Base-by-base conservation (phyloP, 2,329 filamentous ascomycete species). In the Dothidotthia symphoricarpi region DNA sequence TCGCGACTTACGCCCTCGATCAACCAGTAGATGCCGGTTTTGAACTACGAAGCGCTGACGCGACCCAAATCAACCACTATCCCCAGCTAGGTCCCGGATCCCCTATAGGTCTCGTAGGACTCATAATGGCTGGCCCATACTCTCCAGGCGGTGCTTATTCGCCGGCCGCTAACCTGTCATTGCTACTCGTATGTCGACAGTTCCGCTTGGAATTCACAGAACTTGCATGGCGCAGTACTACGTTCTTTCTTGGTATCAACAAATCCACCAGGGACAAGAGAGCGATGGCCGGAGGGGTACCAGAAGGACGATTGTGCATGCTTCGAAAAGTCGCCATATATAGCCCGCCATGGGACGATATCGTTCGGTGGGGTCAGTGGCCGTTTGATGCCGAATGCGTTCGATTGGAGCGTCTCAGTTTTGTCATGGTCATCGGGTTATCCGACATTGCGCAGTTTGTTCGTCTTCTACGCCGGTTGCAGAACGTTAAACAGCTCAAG, bases 131-230 rank as follows among this genome's bases (percentile, higher is more conserved):
- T 42, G 52, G 57, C 11, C 19, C 44, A 5, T 66, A 69, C 42
- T 48, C 31, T 16, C 25, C 25, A 27, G 11, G 12, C 26, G 16
- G 16, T 24, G 16, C 36, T 26, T 14, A 25, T 36, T 5, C 36
- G 31, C 45, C 61, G 11, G 51, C 57, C 7, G 7, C 32, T 2
- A 41, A 54, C 8, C 55, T 72, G 3, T 31, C 43, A 8, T 50
- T 66, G 2, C 63, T 71, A 6, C 51, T 69, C 10, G 59, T 58
- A 3, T 71, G 69, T 44, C 61, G 57, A 16, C 65, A 67, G 38
- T 55, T 71, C 34, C 54, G 61, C 24, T 33, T 51, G 14, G 69
- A 72, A 27, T 62, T 64, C 27, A 48, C 49, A 29, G 36, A 53
- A 8, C 45, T 68, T 10, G 68, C 68, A 22, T 22, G 19, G 19